Evolutionary conservation across 768 basidiomycete species (phyloP), one percentile per base, ranked within the genome.

Genomic region (Glaciozyma antarctica): DNA sequence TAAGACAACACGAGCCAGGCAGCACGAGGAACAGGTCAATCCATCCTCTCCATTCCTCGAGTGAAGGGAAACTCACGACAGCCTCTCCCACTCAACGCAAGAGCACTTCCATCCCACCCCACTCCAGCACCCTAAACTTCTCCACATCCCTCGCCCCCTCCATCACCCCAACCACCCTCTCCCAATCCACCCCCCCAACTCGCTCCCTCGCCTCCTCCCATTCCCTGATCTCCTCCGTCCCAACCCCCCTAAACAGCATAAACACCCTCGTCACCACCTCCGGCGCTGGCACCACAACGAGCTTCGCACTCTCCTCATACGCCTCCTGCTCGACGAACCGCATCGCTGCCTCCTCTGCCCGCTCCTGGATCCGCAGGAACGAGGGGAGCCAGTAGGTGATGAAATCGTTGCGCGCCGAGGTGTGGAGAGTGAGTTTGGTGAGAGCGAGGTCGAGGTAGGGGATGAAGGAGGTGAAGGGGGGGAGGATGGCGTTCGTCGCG

Each of bases 311-410:
- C 9, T 64, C 60, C 59, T 79, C 79, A 67, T 80, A 82, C 32
- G 76, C 75, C 2, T 72, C 70, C 65, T 82, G 81, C 2, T 80
- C 75, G 8, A 82, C 48, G 73, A 82, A 82, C 7, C 80, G 78
- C 32, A 82, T 73, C 3, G 79, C 80, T 54, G 81, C 69, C 63
- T 78, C 66, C 26, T 74, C 71, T 70, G 81, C 76, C 56, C 76
- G 79, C 38, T 77, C 69, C 24, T 43, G 15, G 49, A 61, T 22
- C 44, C 60, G 49, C 38, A 41, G 9, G 45, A 82, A 67, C 19
- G 75, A 72, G 0, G 81, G 81, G 24, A 81, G 77, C 81, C 81
- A 82, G 68, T 78, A 81, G 77, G 80, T 81, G 66, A 82, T 79
- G 73, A 82, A 81, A 5, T 78, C 79, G 24, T 78, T 79, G 51